phyloP scores from a whole-genome alignment of 352 stramenopile genomes.

The Globisporangium viniferum region DNA sequence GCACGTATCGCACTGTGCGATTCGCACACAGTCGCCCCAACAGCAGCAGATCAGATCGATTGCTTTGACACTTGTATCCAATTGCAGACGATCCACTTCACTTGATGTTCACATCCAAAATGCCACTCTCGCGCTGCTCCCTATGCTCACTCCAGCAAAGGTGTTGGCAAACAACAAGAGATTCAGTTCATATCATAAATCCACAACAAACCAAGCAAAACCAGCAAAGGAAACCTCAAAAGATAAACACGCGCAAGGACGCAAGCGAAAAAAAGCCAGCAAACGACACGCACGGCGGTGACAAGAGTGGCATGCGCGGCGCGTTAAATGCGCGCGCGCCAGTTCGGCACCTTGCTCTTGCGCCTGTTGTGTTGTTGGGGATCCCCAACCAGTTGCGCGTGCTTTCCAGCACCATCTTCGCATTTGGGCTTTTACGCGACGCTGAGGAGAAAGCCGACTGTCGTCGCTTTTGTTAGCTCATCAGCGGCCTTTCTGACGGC shows the following conservation, averaged over 20 bases:
- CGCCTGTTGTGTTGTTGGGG: too few species aligned
- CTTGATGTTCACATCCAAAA: background rate
- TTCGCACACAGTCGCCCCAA: background rate
- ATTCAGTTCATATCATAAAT: too few species aligned
- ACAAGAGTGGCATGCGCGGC: too few species aligned
- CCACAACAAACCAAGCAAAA: too few species aligned
- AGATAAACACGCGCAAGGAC: too few species aligned
- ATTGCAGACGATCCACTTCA: background rate
- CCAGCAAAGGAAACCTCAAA: too few species aligned
- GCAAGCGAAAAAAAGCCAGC: too few species aligned
- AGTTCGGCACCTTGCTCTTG: too few species aligned
- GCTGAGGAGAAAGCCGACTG: background rate
- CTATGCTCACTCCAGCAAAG: background rate
- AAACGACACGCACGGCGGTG: too few species aligned
- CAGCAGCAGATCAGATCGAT: background rate
- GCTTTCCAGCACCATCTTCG: background rate
- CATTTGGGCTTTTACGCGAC: background rate
- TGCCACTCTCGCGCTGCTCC: background rate
- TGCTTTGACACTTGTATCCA: background rate
- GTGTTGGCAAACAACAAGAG: too few species aligned
- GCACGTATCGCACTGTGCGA: background rate
- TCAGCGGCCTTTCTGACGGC: background rate
- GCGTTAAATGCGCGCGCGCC: too few species aligned
- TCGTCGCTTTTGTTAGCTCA: conserved; percentile 1
- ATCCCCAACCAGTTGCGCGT: background rate